Conservation (phyloP, 305 asterid species). For the Stenogyne calaminthoides region DNA sequence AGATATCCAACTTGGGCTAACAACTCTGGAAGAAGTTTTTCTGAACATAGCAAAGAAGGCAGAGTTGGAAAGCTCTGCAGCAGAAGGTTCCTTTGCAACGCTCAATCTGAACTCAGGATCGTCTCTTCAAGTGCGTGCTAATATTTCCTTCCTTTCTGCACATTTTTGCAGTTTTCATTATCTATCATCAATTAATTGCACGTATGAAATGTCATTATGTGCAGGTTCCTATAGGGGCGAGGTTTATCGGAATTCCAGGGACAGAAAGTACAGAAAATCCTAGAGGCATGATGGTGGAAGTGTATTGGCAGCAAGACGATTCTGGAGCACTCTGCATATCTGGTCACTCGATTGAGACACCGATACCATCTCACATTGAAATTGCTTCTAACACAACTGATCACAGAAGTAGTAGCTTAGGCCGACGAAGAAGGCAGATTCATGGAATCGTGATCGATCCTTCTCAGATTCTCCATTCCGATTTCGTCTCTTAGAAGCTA, state of each 20-base stretch:
- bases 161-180: background rate
- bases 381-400: constrained; percentile 37
- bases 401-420: constrained; percentile 21
- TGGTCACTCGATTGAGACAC: constrained; percentile 59
- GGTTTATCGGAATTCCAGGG: constrained; percentile 73
- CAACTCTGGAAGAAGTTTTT: constrained; percentile 95
- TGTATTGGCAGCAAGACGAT: constrained; percentile 90
- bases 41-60: constrained; percentile 77
- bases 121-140: constrained; percentile 51
- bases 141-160: background rate
- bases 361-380: constrained; percentile 57
- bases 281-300: constrained; percentile 76
- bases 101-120: constrained; percentile 62
- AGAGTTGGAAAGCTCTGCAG: constrained; percentile 66
- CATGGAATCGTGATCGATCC: constrained; percentile 70
- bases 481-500: constrained; percentile 14
- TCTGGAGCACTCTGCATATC: constrained; percentile 85
- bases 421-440: constrained; percentile 37
- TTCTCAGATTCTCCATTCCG: constrained; percentile 49
- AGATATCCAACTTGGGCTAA: constrained; percentile 84
- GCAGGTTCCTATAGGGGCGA: constrained; percentile 84
- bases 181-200: background rate
- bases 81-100: constrained; percentile 58
- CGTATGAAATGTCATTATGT: background rate
- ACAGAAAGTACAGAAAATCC: constrained; percentile 59